phyloP scores from a whole-genome alignment of 176 grass and related monocot genomes.

The Echinochloa phyllopogon region DNA sequence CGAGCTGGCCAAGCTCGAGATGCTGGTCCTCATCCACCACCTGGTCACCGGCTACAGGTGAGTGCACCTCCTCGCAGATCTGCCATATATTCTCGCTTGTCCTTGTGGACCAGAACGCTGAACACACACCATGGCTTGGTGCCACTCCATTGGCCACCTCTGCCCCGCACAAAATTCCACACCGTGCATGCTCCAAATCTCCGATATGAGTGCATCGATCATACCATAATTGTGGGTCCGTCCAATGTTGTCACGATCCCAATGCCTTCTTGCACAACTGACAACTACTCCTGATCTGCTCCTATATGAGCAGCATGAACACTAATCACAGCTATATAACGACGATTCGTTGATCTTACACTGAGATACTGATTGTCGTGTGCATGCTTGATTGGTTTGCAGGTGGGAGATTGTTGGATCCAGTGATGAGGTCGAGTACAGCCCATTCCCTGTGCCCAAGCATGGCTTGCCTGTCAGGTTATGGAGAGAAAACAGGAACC shows the following conservation, averaged over 20 bases:
- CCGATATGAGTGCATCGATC: constrained; percentile 19
- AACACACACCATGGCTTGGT: background rate
- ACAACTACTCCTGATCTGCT: background rate
- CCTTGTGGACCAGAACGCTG: constrained; percentile 7
- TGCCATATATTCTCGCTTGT: constrained; percentile 35
- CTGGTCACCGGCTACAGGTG: constrained; percentile 86
- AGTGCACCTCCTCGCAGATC: constrained; percentile 31
- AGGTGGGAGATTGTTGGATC: constrained; percentile 73
- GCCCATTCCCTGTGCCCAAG: constrained; percentile 96
- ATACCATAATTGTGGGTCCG: constrained; percentile 7
- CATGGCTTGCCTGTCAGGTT: constrained; percentile 65
- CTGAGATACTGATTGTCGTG: constrained; percentile 3
- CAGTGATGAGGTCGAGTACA: constrained; percentile 73
- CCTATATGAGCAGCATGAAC: background rate
- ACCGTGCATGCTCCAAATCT: constrained; percentile 20
- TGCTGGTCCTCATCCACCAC: constrained; percentile 89
- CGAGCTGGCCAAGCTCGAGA: constrained; percentile 96
- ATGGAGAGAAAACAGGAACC: constrained; percentile 21
- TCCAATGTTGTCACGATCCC: background rate
- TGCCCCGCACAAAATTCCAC: constrained; percentile 20
- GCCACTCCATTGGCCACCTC: constrained; percentile 31
- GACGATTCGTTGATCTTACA: background rate
- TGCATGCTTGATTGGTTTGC: constrained; percentile 44
- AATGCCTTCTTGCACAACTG: constrained; percentile 15
- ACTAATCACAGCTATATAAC: constrained; percentile 20